Percentiles rank a stretch among this genome's conserved stretches.
These are phyloP conservation scores for Mrakia frigida DNA, from an alignment of 768 basidiomycete genomes.

Conservation along the genomic window DNA sequence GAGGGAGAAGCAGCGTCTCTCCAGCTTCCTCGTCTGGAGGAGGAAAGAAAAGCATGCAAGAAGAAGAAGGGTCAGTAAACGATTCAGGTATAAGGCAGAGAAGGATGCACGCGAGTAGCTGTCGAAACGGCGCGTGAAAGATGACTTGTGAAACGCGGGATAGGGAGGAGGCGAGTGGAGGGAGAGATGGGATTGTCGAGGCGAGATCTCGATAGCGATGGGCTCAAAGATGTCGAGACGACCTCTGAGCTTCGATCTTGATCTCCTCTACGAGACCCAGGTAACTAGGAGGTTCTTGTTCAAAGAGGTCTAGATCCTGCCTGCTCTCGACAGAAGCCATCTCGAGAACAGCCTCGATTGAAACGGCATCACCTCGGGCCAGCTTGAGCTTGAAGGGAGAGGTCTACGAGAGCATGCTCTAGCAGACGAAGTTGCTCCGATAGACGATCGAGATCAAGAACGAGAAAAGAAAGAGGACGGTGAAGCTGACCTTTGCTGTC, in stretches of 20 bases:
- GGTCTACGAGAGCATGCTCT: background rate
- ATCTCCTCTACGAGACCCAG: too few species aligned
- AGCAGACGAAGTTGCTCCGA: background rate
- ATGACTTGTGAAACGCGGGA: background rate
- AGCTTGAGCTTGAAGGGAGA: too few species aligned
- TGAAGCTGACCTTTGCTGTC: background rate
- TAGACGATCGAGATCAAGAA: background rate
- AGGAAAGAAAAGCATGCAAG: background rate
- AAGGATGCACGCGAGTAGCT: background rate
- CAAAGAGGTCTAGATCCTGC: too few species aligned
- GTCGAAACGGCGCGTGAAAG: background rate
- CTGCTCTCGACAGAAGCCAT: too few species aligned
- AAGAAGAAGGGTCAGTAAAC: background rate
- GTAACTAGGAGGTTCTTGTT: too few species aligned
- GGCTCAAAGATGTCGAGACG: too few species aligned
- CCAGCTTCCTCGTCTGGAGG: slow-evolving; percentile 18
- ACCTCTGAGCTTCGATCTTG: too few species aligned
- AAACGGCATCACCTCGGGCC: too few species aligned
- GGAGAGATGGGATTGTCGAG: too few species aligned
- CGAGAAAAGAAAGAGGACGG: background rate
- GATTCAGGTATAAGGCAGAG: background rate
- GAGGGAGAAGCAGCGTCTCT: slow-evolving; percentile 1
- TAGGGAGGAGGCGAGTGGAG: too few species aligned
- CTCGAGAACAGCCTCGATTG: too few species aligned
- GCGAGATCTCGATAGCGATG: too few species aligned